Evolutionary conservation across 805 yeast species (phyloP).

Genomic region (Kluyveromyces starmeri): DNA sequence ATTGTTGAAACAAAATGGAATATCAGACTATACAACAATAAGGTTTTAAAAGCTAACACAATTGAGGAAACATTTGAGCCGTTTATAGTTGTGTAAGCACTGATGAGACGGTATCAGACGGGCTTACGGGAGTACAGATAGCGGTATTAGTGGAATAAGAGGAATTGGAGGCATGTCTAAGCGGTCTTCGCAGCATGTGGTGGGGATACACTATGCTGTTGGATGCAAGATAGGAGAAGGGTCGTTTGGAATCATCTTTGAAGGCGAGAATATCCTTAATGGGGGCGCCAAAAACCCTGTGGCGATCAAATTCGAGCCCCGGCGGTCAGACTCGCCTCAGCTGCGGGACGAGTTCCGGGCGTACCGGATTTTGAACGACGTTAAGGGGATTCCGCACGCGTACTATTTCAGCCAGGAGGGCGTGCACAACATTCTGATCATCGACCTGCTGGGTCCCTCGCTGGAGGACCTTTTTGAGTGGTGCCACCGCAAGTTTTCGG

Average conservation of each 20-base stretch:
- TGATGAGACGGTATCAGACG: no score
- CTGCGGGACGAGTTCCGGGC: slow-evolving; percentile 74
- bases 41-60: no score
- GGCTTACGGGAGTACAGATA: no score
- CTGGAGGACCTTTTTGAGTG: slow-evolving; percentile 78
- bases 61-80: no score
- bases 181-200: slow-evolving; percentile 29
- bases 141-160: no score
- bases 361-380: slow-evolving; percentile 59
- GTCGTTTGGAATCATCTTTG: slow-evolving; percentile 77
- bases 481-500: slow-evolving; percentile 71
- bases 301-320: slow-evolving; percentile 74
- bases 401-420: slow-evolving; percentile 85
- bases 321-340: slow-evolving; percentile 78
- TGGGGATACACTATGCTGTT: slow-evolving; percentile 58
- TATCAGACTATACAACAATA: no score
- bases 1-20: no score
- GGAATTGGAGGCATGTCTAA: slow-evolving; percentile 9
- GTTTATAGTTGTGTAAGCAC: no score
- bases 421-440: slow-evolving; percentile 64
- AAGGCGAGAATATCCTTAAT: slow-evolving; percentile 65
- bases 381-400: slow-evolving; percentile 72
- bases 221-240: slow-evolving; percentile 86
- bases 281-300: slow-evolving; percentile 29
- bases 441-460: slow-evolving; percentile 73